Evolutionary conservation across 805 yeast species (phyloP).

Genomic region (Pichia ethanolica): DNA sequence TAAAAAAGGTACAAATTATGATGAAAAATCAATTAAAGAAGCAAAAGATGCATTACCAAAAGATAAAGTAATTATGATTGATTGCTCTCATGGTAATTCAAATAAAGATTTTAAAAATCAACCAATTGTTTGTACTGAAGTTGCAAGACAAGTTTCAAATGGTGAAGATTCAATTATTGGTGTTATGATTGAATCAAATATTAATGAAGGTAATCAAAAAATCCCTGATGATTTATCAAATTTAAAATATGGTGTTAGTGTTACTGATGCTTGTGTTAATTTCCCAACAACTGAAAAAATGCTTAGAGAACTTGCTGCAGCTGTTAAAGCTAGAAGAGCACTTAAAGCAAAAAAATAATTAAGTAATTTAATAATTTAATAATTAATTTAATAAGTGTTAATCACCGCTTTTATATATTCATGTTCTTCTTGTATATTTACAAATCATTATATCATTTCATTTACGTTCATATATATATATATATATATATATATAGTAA

Average conservation of each 20-base stretch:
- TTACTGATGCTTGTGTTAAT: slow-evolving; percentile 93
- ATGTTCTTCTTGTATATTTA: too few relatives aligned
- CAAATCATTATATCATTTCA: too few relatives aligned
- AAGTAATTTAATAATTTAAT: neutral
- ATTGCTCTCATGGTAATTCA: slow-evolving; percentile 97
- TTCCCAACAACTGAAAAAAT: slow-evolving; percentile 85
- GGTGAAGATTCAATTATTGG: slow-evolving; percentile 85
- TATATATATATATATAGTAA: too few relatives aligned
- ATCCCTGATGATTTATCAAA: slow-evolving; percentile 56
- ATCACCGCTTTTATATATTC: too few relatives aligned
- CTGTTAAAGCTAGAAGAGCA: slow-evolving; percentile 75
- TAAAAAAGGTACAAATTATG: slow-evolving; percentile 88
- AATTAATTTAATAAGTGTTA: neutral
- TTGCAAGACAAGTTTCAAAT: slow-evolving; percentile 69
- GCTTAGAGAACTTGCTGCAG: slow-evolving; percentile 69
- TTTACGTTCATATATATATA: too few relatives aligned
- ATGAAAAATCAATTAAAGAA: slow-evolving; percentile 63
- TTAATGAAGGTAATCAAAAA: slow-evolving; percentile 85
- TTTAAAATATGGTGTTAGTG: slow-evolving; percentile 87
- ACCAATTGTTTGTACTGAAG: slow-evolving; percentile 80
- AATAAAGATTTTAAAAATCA: slow-evolving; percentile 91
- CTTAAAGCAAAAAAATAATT: slow-evolving; percentile 6
- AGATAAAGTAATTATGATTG: slow-evolving; percentile 72
- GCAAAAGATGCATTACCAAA: slow-evolving; percentile 55
- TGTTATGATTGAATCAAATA: slow-evolving; percentile 91